These are phyloP conservation scores for Picea engelmannii DNA, from an alignment of 83 land plant species.

Conservation along the genomic window DNA sequence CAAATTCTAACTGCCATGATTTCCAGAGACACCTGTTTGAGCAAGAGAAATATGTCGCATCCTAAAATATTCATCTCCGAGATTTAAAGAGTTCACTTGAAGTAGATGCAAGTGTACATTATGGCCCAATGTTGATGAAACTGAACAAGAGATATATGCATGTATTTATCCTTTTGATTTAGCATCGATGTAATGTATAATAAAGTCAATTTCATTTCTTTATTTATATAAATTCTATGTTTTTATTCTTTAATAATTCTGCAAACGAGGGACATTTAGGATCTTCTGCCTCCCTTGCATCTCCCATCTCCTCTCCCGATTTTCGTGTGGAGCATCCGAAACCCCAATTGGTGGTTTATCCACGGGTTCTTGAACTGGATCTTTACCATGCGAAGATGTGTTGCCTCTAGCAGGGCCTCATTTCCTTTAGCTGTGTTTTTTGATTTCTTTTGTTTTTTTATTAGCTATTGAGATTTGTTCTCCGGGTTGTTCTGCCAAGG, in stretches of 20 bases:
- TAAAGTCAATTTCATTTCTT: background rate
- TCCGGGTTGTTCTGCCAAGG: too few relatives aligned
- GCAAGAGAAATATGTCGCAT: slow-evolving; percentile 33
- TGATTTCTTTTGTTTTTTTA: too few relatives aligned
- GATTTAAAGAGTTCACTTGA: slow-evolving; percentile 59
- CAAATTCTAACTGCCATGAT: slow-evolving; percentile 3
- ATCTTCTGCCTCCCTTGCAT: too few relatives aligned
- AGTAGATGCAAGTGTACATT: slow-evolving; percentile 43
- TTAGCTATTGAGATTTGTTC: too few relatives aligned
- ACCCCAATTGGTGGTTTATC: too few relatives aligned
- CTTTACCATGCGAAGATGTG: too few relatives aligned
- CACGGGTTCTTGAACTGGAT: too few relatives aligned
- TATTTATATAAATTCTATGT: background rate
- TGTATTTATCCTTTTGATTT: slow-evolving; percentile 13
- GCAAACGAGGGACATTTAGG: too few relatives aligned
- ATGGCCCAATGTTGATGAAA: slow-evolving; percentile 72
- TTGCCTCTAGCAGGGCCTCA: too few relatives aligned
- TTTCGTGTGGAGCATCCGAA: too few relatives aligned
- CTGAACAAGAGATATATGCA: slow-evolving; percentile 71
- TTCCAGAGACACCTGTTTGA: slow-evolving; percentile 35
- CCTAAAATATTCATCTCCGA: slow-evolving; percentile 43
- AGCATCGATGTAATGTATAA: background rate
- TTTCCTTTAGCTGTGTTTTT: too few relatives aligned
- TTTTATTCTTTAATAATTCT: background rate
- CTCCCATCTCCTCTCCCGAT: too few relatives aligned